Conservation (phyloP, 1,284 basidiomycete species). For the Erythrobasidium hasegawianum region DNA sequence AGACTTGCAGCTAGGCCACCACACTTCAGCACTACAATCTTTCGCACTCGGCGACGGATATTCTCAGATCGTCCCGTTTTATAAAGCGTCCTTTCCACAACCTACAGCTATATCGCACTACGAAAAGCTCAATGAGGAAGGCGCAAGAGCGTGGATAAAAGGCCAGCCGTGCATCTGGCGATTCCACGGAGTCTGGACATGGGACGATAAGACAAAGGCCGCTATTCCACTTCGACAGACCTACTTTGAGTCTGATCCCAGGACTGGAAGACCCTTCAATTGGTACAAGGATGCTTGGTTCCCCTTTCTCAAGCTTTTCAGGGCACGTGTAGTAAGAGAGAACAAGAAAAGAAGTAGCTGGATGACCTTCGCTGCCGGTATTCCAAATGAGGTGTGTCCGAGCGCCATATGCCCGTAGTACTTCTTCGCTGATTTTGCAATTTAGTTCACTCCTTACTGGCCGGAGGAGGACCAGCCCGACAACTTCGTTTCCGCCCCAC, state of each 20-base stretch:
- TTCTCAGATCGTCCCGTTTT: slow-evolving; percentile 66
- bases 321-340: slow-evolving; percentile 56
- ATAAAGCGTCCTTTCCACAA: slow-evolving; percentile 76
- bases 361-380: slow-evolving; percentile 71
- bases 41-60: slow-evolving; percentile 71
- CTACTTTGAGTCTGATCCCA: slow-evolving; percentile 73
- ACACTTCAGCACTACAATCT: slow-evolving; percentile 53
- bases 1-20: slow-evolving; percentile 79
- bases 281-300: slow-evolving; percentile 64
- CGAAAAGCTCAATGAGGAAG: slow-evolving; percentile 43
- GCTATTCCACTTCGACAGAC: slow-evolving; percentile 76
- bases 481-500: slow-evolving; percentile 83
- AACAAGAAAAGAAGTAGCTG: slow-evolving; percentile 34
- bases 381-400: slow-evolving; percentile 76
- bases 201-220: slow-evolving; percentile 65
- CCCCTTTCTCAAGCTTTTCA: slow-evolving; percentile 73
- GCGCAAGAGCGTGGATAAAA: slow-evolving; percentile 61
- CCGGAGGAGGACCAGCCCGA: slow-evolving; percentile 56
- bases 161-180: slow-evolving; percentile 75
- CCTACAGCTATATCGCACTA: slow-evolving; percentile 61
- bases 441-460: slow-evolving; percentile 42
- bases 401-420: not conserved
- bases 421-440: not conserved
- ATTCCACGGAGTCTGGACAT: slow-evolving; percentile 89
- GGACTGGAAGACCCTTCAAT: slow-evolving; percentile 59